Base-by-base conservation (phyloP, 441 rosid species). In the Erysimum pusillum region DNA sequence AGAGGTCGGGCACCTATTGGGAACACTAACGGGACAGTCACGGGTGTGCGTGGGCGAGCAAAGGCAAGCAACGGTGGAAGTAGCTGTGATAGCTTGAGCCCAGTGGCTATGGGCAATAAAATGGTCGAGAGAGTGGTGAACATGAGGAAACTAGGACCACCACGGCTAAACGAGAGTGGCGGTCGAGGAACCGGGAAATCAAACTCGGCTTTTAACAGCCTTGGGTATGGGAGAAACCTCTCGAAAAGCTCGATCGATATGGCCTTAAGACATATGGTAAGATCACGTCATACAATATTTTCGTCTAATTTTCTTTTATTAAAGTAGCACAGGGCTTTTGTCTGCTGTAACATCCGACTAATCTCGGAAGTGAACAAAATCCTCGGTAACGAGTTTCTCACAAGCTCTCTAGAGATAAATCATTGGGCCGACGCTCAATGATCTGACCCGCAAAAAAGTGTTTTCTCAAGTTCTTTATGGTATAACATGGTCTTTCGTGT, bases 241-340 rank as follows among this genome's bases (percentile, higher is more conserved):
- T 95, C 99, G 28, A 92, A 89, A 63, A 87, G 82, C 71, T 95
- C 99, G 36, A 86, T 95, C 6, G 94, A 95, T 35, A 92, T 95
- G 99, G 99, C 99, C 51, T 22, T 95, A 70, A 78, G 97, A 80
- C 98, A 92, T 68, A 91, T 92, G 98, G 99, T 95, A 86, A 15
- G 49, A 49, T 74, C 22, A 52, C 44, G 0, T 48, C n/a, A 39
- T 48, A 35, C 12, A 35, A 61, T 18, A 13, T 44, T 25, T 70
- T 15, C 2, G 6, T 31, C 38, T 14, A 13, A 14, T n/a, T 28
- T 25, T 53, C 9, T 7, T 20, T 53, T 22, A 11, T 25, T 0
- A 5, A 34, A 12, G 8, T 22, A 53, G 34, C 31, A 52, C 8
- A 4, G 0, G n/a, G n/a, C n/a, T 22, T 11, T 25, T 10, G 32